Conservation (phyloP, 495 filamentous ascomycete species). For the Glarea lozoyensis region DNA sequence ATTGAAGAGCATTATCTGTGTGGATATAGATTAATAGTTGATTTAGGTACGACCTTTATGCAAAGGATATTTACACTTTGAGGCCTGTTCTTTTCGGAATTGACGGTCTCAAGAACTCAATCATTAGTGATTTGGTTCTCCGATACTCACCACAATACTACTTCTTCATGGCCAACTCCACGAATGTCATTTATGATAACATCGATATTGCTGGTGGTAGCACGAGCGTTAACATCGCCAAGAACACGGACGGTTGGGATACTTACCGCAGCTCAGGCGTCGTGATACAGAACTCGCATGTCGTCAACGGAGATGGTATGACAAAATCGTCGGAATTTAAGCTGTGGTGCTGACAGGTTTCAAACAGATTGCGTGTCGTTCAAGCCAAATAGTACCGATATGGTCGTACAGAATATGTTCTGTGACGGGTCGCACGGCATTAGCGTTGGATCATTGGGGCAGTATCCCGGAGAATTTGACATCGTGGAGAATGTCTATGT, state of each 20-base stretch:
- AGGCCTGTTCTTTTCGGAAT: slow-evolving; percentile 54
- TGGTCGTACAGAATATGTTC: slow-evolving; percentile 59
- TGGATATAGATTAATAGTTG: too few relatives aligned
- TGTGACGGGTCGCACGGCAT: slow-evolving; percentile 73
- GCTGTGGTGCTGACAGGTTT: background rate
- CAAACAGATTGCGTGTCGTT: slow-evolving; percentile 59
- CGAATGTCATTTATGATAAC: slow-evolving; percentile 55
- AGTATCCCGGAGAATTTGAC: slow-evolving; percentile 54
- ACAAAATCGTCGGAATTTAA: background rate
- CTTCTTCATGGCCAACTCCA: slow-evolving; percentile 59
- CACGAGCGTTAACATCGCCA: slow-evolving; percentile 42
- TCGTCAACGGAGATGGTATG: slow-evolving; percentile 59
- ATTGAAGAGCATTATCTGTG: too few relatives aligned
- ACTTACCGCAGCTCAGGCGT: slow-evolving; percentile 54
- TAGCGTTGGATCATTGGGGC: slow-evolving; percentile 58
- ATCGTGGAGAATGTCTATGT: slow-evolving; percentile 58
- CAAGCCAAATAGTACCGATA: slow-evolving; percentile 69
- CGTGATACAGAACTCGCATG: slow-evolving; percentile 58
- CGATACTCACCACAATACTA: slow-evolving; percentile 60
- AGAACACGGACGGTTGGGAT: slow-evolving; percentile 68
- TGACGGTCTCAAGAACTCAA: slow-evolving; percentile 53
- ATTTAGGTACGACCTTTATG: slow-evolving; percentile 59
- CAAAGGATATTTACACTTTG: slow-evolving; percentile 42
- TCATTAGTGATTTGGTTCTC: slow-evolving; percentile 51
- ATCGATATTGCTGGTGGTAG: slow-evolving; percentile 53